Evolutionary conservation across 148 eudicot genomes (phyloP).

Genomic region (Rhododendron mucronatum): DNA sequence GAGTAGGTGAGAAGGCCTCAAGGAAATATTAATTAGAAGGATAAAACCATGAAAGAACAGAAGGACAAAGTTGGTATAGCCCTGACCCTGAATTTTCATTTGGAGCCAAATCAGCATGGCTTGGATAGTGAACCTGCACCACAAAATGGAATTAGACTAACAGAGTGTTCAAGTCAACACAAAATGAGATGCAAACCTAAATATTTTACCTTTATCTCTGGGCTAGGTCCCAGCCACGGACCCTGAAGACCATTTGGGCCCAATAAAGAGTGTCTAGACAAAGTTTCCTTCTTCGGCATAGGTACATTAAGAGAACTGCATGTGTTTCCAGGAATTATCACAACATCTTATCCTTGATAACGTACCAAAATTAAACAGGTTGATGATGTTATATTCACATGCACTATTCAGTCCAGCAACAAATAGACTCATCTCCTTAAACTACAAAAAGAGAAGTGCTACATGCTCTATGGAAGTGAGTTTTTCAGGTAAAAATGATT

Average conservation of each 20-base stretch:
- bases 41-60: neutral
- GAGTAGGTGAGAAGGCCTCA: neutral
- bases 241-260: slow-evolving; percentile 87
- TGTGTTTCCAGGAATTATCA: slow-evolving; percentile 9
- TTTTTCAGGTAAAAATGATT: neutral
- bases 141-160: slow-evolving; percentile 12
- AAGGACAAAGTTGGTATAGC: slow-evolving; percentile 1
- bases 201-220: slow-evolving; percentile 62
- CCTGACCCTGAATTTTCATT: slow-evolving; percentile 60
- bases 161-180: neutral
- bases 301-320: slow-evolving; percentile 67
- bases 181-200: neutral
- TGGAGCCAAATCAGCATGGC: slow-evolving; percentile 45
- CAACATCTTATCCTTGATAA: slow-evolving; percentile 7
- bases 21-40: neutral
- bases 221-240: slow-evolving; percentile 75
- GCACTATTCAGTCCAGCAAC: neutral
- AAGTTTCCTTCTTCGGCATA: slow-evolving; percentile 84
- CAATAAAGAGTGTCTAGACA: slow-evolving; percentile 89
- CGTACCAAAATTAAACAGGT: neutral
- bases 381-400: neutral
- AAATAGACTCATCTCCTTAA: neutral
- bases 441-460: neutral
- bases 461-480: neutral
- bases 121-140: slow-evolving; percentile 79